These are phyloP conservation scores for Leucogyrophana mollusca DNA, from an alignment of 768 basidiomycete genomes.

Conservation along the genomic window DNA sequence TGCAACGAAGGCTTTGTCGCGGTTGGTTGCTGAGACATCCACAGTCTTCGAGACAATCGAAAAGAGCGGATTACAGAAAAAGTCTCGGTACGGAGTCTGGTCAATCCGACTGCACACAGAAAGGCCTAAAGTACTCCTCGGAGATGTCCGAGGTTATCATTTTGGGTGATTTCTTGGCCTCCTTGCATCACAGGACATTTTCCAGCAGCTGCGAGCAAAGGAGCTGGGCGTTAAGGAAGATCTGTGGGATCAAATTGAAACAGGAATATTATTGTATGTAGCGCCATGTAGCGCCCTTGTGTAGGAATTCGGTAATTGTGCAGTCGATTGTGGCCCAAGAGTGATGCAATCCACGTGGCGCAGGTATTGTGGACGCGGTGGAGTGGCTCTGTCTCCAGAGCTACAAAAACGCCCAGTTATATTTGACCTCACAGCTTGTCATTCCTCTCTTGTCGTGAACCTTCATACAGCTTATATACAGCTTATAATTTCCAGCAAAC, in stretches of 20 bases:
- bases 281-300: too few relatives aligned
- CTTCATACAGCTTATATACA: too few relatives aligned
- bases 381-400: too few relatives aligned
- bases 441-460: too few relatives aligned
- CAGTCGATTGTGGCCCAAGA: too few relatives aligned
- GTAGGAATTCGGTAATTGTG: too few relatives aligned
- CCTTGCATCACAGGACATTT: conserved; percentile 11
- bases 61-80: conserved; percentile 23
- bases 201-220: conserved; percentile 10
- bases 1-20: conserved; percentile 86
- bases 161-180: not conserved
- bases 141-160: conserved; percentile 21
- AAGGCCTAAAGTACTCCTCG: conserved; percentile 6
- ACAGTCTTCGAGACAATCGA: conserved; percentile 50
- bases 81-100: too few relatives aligned
- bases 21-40: conserved; percentile 90
- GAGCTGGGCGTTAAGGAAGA: conserved; percentile 3
- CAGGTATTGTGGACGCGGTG: too few relatives aligned
- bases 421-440: too few relatives aligned
- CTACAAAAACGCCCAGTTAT: too few relatives aligned
- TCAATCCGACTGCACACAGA: not conserved
- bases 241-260: conserved; percentile 3
- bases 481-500: too few relatives aligned
- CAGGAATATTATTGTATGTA: conserved; percentile 10
- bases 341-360: too few relatives aligned